Evolutionary conservation across 768 basidiomycete species (phyloP), one percentile per base, ranked within the genome.

Genomic region (Mrakia gelida): DNA sequence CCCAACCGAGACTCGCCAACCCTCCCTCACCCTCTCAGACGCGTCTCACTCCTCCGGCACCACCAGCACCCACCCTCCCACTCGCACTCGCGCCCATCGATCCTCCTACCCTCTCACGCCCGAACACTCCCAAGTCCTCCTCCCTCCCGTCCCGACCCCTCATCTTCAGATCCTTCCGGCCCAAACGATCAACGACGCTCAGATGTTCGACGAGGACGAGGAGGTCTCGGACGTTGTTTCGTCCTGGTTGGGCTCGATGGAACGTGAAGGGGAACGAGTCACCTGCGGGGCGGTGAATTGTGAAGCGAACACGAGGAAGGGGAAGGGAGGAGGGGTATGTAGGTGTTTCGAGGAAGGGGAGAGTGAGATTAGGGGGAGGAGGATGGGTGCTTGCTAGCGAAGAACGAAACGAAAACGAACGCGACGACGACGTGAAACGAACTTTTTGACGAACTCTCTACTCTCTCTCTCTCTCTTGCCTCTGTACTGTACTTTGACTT

Each of bases 211-310:
- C 34, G 11, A 67, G 23, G 32, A 38, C 34, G 30, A 67, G 38
- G 38, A 26, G 11, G 67, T 4, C 3, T 13, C 34, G 41, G 67
- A 41, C 10, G 67, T 70, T 21, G 67, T 70, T 23, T 15, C 23
- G 26, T 41, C 38, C 18, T 70, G 67, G 67, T 21, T 70, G 18
- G 67, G 67, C 21, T 41, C 67, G 38, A 70, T 70, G 67, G 67
- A 70, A 16, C 41, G 67, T 3, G 38, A 43, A 26, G 67, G 16
- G 11, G 38, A 38, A 10, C 18, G 67, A 38, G 67, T 52, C 18
- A 21, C 34, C 26, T 70, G 67, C 21, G 67, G 67, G 2, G 67
- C 67, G 10, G 10, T 26, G 26, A 43, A 43, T 6, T 70, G 67
- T 18, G 67, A 34, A 16, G 67, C 41, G 6, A 43, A 34, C 13